These are phyloP conservation scores for Penicillium cataractarum DNA, from an alignment of 495 filamentous ascomycete genomes.

Conservation along the genomic window DNA sequence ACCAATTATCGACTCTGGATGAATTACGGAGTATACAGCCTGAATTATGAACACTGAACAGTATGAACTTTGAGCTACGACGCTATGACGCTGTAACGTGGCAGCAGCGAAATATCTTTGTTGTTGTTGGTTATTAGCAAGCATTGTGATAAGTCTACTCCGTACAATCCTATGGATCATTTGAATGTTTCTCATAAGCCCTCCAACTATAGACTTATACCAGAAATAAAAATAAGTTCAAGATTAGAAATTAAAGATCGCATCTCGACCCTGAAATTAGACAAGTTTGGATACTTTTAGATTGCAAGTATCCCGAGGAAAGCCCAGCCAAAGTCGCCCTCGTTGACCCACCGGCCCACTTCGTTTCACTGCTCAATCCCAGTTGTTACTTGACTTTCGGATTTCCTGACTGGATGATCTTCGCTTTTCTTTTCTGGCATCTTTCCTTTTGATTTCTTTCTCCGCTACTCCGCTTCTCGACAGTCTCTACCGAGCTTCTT, in stretches of 20 bases:
- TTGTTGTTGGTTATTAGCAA: too few species aligned
- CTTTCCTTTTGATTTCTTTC: background rate
- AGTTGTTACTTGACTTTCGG: background rate
- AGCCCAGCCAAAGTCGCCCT: constrained; percentile 16
- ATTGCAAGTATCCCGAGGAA: background rate
- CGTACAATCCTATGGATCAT: too few species aligned
- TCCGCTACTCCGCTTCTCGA: background rate
- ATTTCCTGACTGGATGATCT: background rate
- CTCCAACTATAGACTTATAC: too few species aligned
- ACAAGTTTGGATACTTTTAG: background rate
- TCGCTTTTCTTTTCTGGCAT: background rate
- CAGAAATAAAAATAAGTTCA: background rate
- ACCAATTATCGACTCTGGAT: background rate
- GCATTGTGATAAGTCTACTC: too few species aligned
- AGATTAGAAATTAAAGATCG: background rate
- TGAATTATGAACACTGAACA: background rate
- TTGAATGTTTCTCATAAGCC: too few species aligned
- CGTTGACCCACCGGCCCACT: constrained; percentile 26
- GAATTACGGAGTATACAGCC: too few species aligned
- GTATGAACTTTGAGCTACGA: background rate
- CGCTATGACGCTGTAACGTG: background rate
- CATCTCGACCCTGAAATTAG: constrained; percentile 1
- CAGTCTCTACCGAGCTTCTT: background rate
- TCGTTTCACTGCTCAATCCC: constrained; percentile 16
- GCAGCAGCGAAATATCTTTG: too few species aligned